Evolutionary conservation across 2,329 filamentous ascomycete species (phyloP).

Genomic region (Nemania diffusa): DNA sequence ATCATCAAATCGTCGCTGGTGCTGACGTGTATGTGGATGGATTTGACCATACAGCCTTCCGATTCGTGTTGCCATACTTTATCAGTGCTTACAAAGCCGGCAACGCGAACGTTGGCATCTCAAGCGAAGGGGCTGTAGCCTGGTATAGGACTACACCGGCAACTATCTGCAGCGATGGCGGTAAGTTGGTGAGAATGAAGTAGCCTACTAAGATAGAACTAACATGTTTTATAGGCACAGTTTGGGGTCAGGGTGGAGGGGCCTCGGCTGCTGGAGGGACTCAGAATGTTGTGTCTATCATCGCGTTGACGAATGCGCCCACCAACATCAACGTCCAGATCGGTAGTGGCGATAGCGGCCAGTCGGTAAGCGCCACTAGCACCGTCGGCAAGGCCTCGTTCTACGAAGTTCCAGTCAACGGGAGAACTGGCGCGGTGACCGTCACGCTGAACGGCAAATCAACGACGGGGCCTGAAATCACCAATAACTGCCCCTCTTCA

Average conservation of each 20-base stretch:
- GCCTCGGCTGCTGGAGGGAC: slow-evolving; percentile 51
- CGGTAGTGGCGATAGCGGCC: slow-evolving; percentile 46
- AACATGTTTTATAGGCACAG: slow-evolving; percentile 46
- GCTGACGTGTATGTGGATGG: slow-evolving; percentile 60
- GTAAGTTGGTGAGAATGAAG: slow-evolving; percentile 46
- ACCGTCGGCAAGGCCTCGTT: slow-evolving; percentile 50
- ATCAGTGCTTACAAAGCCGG: slow-evolving; percentile 62
- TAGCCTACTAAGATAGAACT: slow-evolving; percentile 1
- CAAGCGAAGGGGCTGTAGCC: slow-evolving; percentile 44
- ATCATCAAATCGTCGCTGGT: slow-evolving; percentile 57
- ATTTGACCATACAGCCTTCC: slow-evolving; percentile 61
- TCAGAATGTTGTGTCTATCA: slow-evolving; percentile 58
- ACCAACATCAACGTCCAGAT: slow-evolving; percentile 53
- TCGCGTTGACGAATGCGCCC: slow-evolving; percentile 50
- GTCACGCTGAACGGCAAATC: slow-evolving; percentile 52
- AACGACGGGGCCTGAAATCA: slow-evolving; percentile 53
- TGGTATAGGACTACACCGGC: slow-evolving; percentile 47
- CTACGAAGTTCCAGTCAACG: slow-evolving; percentile 52
- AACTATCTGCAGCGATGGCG: slow-evolving; percentile 51
- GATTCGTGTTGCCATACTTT: slow-evolving; percentile 59
- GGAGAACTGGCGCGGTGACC: slow-evolving; percentile 54
- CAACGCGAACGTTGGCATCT: slow-evolving; percentile 46
- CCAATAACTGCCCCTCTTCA: slow-evolving; percentile 44
- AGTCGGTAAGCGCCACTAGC: slow-evolving; percentile 47
- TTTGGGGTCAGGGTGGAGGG: slow-evolving; percentile 53